Percentiles rank a stretch among this genome's conserved stretches.
Conservation (phyloP, 2,329 filamentous ascomycete genomes). For the Aspergillus versicolor region DNA sequence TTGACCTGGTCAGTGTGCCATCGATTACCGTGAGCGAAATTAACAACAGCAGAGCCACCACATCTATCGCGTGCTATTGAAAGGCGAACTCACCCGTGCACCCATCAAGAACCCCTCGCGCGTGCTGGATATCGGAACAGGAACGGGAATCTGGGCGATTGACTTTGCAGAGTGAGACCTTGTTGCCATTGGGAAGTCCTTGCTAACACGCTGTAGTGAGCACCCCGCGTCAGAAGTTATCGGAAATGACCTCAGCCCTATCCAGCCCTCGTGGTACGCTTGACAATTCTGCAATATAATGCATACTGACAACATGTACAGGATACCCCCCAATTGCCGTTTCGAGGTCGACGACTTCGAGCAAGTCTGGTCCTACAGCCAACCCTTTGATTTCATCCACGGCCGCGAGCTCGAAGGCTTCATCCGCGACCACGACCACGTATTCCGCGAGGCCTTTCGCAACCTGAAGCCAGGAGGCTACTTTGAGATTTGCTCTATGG, state of each 20-base stretch:
- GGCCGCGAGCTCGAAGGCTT: constrained; percentile 32
- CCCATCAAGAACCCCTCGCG: constrained; percentile 27
- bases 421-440: constrained; percentile 26
- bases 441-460: constrained; percentile 27
- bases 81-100: constrained; percentile 27
- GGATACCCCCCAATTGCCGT: constrained; percentile 35
- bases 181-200: not conserved
- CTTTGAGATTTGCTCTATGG: constrained; percentile 60
- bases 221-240: constrained; percentile 30
- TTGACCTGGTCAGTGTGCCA: constrained; percentile 29
- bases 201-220: constrained; percentile 14
- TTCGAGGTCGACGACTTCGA: constrained; percentile 36
- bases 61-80: constrained; percentile 34
- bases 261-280: constrained; percentile 31
- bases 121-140: constrained; percentile 37
- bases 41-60: constrained; percentile 30
- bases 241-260: constrained; percentile 34
- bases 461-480: constrained; percentile 29
- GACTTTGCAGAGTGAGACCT: constrained; percentile 36
- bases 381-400: constrained; percentile 33
- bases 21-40: not conserved
- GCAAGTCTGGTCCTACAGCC: constrained; percentile 28
- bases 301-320: constrained; percentile 10
- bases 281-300: not conserved
- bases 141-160: constrained; percentile 39